phyloP scores from a whole-genome alignment of 306 rosid genomes.

The Prunus campanulata region DNA sequence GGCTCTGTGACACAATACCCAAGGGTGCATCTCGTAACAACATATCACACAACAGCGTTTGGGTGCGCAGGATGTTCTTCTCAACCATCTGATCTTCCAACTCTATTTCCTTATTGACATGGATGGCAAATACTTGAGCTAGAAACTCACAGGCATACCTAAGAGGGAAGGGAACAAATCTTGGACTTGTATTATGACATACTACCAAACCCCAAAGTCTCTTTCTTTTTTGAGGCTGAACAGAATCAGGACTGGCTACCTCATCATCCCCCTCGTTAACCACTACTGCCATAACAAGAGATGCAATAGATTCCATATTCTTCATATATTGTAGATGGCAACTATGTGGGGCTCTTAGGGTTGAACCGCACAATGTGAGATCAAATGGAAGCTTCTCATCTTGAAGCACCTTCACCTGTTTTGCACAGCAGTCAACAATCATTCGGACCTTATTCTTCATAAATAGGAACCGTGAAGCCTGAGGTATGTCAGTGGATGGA shows the following conservation, averaged over 20 bases:
- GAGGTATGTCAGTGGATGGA: slow-evolving; percentile 96
- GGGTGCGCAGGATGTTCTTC: slow-evolving; percentile 88
- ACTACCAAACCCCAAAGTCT: slow-evolving; percentile 96
- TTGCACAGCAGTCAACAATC: slow-evolving; percentile 94
- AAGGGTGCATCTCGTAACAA: slow-evolving; percentile 91
- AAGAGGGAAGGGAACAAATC: slow-evolving; percentile 95
- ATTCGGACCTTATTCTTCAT: slow-evolving; percentile 89
- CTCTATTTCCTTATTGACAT: slow-evolving; percentile 88
- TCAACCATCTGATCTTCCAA: slow-evolving; percentile 77
- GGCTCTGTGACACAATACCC: slow-evolving; percentile 84
- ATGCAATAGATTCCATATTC: slow-evolving; percentile 87
- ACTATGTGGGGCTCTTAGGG: slow-evolving; percentile 88
- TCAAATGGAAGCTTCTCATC: slow-evolving; percentile 73
- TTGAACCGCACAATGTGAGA: slow-evolving; percentile 89
- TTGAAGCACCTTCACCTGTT: slow-evolving; percentile 70
- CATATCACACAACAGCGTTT: slow-evolving; percentile 91
- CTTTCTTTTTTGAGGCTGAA: slow-evolving; percentile 71
- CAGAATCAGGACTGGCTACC: slow-evolving; percentile 50
- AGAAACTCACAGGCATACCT: slow-evolving; percentile 97
- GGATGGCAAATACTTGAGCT: slow-evolving; percentile 94
- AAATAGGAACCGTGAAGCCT: slow-evolving; percentile 85
- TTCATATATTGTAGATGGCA: slow-evolving; percentile 85
- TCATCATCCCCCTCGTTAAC: slow-evolving; percentile 89
- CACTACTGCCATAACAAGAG: slow-evolving; percentile 90
- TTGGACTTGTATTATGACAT: slow-evolving; percentile 87